phyloP scores from a whole-genome alignment of 148 eudicot genomes.

The Heliosperma pusillum region DNA sequence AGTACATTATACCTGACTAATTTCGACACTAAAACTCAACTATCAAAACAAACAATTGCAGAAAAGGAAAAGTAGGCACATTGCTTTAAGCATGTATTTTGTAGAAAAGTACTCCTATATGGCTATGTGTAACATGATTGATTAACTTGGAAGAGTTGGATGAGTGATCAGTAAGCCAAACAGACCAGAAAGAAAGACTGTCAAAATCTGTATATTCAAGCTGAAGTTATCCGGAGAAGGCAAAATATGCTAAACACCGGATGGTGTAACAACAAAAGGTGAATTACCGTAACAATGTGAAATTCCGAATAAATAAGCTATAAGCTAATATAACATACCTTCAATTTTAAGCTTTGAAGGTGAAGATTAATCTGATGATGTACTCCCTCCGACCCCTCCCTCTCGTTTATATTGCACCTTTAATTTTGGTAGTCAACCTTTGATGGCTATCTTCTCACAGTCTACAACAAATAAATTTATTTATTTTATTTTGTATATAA shows the following conservation, averaged over 20 bases:
- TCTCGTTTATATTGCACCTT: background rate
- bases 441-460: background rate
- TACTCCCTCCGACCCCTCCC: background rate
- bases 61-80: background rate
- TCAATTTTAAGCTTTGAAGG: background rate
- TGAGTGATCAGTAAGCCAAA: constrained; percentile 7
- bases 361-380: background rate
- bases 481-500: no score
- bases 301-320: no score
- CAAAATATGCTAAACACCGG: background rate
- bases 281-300: constrained; percentile 1
- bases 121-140: background rate
- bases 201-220: constrained; percentile 3
- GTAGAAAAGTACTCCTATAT: background rate
- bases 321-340: background rate
- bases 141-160: background rate
- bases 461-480: background rate
- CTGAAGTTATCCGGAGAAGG: constrained; percentile 8
- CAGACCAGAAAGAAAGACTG: constrained; percentile 4
- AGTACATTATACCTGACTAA: no score
- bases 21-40: background rate
- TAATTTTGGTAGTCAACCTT: no score
- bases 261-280: background rate
- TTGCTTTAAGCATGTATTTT: constrained; percentile 5
- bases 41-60: constrained; percentile 4